These are phyloP conservation scores for Acanthamoeba lenticulata DNA, from an alignment of 208 protist species.

Conservation along the genomic window DNA sequence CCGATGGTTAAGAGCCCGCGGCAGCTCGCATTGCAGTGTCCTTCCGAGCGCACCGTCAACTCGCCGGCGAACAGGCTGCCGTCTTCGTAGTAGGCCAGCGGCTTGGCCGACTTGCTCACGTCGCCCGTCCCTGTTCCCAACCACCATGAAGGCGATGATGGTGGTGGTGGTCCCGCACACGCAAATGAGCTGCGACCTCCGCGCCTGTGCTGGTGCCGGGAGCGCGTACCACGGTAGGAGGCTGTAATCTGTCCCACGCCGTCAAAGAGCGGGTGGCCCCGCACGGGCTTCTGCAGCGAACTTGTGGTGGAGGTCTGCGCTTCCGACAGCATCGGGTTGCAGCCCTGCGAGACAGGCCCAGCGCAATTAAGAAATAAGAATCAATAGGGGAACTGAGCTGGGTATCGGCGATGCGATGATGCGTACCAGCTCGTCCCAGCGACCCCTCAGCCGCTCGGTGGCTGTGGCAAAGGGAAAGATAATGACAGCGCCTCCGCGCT, in stretches of 20 bases:
- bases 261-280: background rate
- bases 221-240: background rate
- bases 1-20: background rate
- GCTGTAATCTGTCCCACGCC: background rate
- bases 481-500: background rate
- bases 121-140: background rate
- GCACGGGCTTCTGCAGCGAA: background rate
- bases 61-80: background rate
- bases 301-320: background rate
- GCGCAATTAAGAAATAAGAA: background rate
- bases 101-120: background rate
- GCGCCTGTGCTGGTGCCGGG: background rate
- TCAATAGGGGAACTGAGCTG: background rate
- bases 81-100: conserved; percentile 8
- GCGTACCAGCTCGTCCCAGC: conserved; percentile 15
- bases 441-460: background rate
- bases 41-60: background rate
- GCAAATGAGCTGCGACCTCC: background rate
- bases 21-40: too few relatives aligned
- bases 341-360: background rate
- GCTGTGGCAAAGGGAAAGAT: conserved; percentile 26
- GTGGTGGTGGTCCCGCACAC: too few relatives aligned
- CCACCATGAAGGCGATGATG: too few relatives aligned
- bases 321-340: background rate
- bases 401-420: background rate